phyloP scores from a whole-genome alignment of 768 basidiomycete species.

The Crepidotus variabilis region DNA sequence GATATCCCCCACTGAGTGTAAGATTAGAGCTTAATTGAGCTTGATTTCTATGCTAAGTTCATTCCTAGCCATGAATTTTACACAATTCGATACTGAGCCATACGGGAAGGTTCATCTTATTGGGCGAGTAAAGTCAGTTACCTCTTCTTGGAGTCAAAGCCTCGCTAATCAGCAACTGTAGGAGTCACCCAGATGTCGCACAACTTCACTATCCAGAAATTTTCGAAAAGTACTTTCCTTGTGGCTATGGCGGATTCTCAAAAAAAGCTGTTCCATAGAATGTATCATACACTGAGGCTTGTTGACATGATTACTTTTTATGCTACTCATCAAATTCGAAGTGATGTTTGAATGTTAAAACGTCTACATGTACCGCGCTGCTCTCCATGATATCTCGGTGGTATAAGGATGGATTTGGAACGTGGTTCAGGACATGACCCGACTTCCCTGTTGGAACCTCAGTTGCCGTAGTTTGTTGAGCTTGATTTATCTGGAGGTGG shows the following conservation, averaged over 20 bases:
- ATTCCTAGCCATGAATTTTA: conserved; percentile 69
- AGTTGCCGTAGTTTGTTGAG: no score
- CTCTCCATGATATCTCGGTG: no score
- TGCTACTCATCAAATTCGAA: no score
- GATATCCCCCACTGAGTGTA: conserved; percentile 59
- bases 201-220: conserved; percentile 71
- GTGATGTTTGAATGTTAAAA: no score
- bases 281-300: no score
- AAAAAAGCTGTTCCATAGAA: neutral
- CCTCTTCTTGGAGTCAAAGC: neutral
- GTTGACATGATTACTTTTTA: no score
- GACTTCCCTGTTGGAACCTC: no score
- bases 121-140: conserved; percentile 65
- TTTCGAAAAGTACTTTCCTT: conserved; percentile 68
- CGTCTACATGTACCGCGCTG: no score
- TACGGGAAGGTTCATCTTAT: conserved; percentile 73
- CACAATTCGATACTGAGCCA: conserved; percentile 67
- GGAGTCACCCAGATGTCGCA: conserved; percentile 85
- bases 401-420: no score
- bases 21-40: conserved; percentile 18
- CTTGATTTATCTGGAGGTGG: no score
- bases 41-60: conserved; percentile 19
- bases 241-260: conserved; percentile 35
- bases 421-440: no score
- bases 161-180: conserved; percentile 19